Conservation (phyloP, 768 basidiomycete species). For the Agaricus sinodeliciosus region DNA sequence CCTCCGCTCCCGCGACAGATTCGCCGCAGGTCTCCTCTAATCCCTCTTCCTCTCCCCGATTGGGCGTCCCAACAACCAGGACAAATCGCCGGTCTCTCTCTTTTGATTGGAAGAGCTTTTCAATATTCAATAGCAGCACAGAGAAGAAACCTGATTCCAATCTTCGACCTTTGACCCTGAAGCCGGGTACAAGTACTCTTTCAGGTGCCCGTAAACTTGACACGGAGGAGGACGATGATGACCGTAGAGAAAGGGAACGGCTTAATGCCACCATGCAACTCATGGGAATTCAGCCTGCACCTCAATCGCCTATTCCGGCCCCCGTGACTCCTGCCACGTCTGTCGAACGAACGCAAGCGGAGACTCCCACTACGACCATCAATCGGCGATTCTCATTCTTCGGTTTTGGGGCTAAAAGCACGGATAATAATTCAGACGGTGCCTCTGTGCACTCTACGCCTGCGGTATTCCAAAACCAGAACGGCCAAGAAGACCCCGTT, state of each 20-base stretch:
- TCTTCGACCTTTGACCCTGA: slow-evolving; percentile 69
- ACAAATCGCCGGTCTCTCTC: slow-evolving; percentile 70
- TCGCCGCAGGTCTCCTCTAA: slow-evolving; percentile 17
- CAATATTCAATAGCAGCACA: slow-evolving; percentile 46
- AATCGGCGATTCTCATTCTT: slow-evolving; percentile 69
- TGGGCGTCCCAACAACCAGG: slow-evolving; percentile 24
- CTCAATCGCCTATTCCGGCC: slow-evolving; percentile 32
- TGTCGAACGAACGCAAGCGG: slow-evolving; percentile 21
- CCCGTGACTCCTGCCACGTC: slow-evolving; percentile 19
- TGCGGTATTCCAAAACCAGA: slow-evolving; percentile 21
- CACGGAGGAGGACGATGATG: slow-evolving; percentile 89
- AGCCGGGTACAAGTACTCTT: slow-evolving; percentile 50
- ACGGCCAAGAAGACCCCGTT: slow-evolving; percentile 13
- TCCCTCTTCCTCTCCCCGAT: background rate
- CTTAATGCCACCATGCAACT: slow-evolving; percentile 89
- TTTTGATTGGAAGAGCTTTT: slow-evolving; percentile 78
- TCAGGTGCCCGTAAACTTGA: slow-evolving; percentile 74
- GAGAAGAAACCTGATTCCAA: slow-evolving; percentile 59
- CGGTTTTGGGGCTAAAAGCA: slow-evolving; percentile 32
- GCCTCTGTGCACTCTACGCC: slow-evolving; percentile 41
- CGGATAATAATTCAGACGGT: slow-evolving; percentile 35
- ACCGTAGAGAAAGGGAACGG: slow-evolving; percentile 79
- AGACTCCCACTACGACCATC: slow-evolving; percentile 20
- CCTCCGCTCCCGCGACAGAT: slow-evolving; percentile 23
- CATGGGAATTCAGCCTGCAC: slow-evolving; percentile 80